A percentile compares a stretch with the other conserved stretches of the same genome.
Conservation (phyloP, 257 asterid species). For the Salvia rosmarinus region DNA sequence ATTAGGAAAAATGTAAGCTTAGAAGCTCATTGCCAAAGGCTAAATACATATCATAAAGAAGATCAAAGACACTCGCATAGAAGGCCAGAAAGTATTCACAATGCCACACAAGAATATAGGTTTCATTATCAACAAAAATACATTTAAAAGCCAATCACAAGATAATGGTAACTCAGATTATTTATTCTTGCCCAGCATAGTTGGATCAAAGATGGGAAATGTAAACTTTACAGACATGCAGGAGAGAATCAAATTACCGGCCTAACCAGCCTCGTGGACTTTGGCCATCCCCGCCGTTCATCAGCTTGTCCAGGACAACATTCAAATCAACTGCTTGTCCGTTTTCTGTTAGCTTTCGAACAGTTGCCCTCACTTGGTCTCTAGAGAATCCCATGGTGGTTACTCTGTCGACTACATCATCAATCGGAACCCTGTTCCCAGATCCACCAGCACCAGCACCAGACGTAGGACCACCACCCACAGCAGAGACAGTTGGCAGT, state of each 20-base stretch:
- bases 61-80: background rate
- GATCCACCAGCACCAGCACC: conserved; percentile 50
- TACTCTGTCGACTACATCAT: conserved; percentile 92
- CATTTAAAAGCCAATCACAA: conserved; percentile 32
- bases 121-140: conserved; percentile 33
- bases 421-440: conserved; percentile 80
- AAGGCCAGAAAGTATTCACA: conserved; percentile 18
- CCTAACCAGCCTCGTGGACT: conserved; percentile 77
- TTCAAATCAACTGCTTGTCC: conserved; percentile 96
- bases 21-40: background rate
- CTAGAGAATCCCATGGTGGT: conserved; percentile 92
- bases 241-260: conserved; percentile 44
- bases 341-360: conserved; percentile 77
- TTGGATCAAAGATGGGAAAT: conserved; percentile 19
- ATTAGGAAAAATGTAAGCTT: no score
- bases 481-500: conserved; percentile 75
- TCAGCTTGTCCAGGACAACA: conserved; percentile 88
- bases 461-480: conserved; percentile 51
- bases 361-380: conserved; percentile 86
- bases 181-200: conserved; percentile 28
- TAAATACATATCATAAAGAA: conserved; percentile 3
- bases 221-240: conserved; percentile 46
- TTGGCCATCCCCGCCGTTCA: conserved; percentile 83
- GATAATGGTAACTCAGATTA: conserved; percentile 25
- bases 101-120: conserved; percentile 32